Base-by-base conservation (phyloP, 2,329 filamentous ascomycete species). In the Penicillium psychrosexuale region DNA sequence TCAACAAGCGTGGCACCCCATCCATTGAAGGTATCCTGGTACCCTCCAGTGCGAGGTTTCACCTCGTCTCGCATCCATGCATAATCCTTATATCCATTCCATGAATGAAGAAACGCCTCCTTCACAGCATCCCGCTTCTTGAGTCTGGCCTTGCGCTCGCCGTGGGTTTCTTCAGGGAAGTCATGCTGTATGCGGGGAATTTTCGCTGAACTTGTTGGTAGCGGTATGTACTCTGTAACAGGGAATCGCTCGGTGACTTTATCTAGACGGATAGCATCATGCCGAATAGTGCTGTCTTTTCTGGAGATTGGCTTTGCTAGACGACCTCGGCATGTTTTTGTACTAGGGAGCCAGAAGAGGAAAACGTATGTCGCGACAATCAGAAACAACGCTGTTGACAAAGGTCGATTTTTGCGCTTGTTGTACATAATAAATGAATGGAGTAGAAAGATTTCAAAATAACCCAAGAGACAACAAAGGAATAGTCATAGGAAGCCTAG, bases 1-100 rank as follows among this genome's bases (percentile, higher is more conserved):
- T 96, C 91, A 4, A 96, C 89, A 55, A 96, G 72, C 0, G 91
- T 95, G 17, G 91, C 91, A 34, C 89, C 89, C 91, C 91, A 96
- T 47, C 89, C 90, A 64, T 90, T 93, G 72, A 97, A 97, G 0
- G 91, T 88, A 66, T 96, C 89, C n/a, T 84, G 82, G 60, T 79
- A 84, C 13, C 76, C 76, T 38, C 86, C 86, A 52, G 84, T 84
- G 6, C 92, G 78, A 1, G 94, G 94, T 22, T 77, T 82, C 13
- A 97, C 77, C 75, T 97, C 94, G 69, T 99, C 94, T 62, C 92
- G 89, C 64, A 87, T 82, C 85, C 89, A 95, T 12, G 92, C 93
- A 66, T 87, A 82, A 53, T 85, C 79, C 68, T 83, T 88, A 75
- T 97, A 99, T 40, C 90, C 90, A 11, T 79, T 76, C 93, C 94